A percentile compares a stretch with the other conserved stretches of the same genome.
Conservation (phyloP, 257 asterid species). For the Forsythia suspensa region DNA sequence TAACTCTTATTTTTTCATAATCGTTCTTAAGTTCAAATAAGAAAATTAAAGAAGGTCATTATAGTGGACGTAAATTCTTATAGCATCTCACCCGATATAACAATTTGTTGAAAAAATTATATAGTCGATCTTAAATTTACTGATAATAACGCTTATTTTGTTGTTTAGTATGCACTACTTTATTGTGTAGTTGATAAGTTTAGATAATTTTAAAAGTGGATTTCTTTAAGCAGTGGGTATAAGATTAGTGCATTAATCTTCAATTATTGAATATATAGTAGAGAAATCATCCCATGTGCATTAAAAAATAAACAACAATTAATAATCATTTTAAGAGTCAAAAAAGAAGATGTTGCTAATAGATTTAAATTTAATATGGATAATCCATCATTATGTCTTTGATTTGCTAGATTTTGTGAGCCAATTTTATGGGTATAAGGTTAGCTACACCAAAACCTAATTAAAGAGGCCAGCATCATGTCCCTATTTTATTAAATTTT, state of each 20-base stretch:
- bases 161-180: too few relatives aligned
- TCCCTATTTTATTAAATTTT: background rate
- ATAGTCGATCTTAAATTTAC: too few relatives aligned
- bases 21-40: too few relatives aligned
- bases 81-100: too few relatives aligned
- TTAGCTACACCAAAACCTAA: background rate
- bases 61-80: too few relatives aligned
- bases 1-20: too few relatives aligned
- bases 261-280: background rate
- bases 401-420: constrained; percentile 10
- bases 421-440: background rate
- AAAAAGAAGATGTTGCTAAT: constrained; percentile 25
- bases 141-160: too few relatives aligned
- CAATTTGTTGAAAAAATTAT: too few relatives aligned
- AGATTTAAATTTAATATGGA: constrained; percentile 26
- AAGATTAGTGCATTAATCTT: background rate
- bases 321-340: constrained; percentile 21
- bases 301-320: background rate
- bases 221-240: too few relatives aligned
- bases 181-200: too few relatives aligned
- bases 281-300: background rate
- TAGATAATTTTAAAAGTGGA: too few relatives aligned
- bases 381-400: constrained; percentile 26
- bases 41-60: too few relatives aligned
- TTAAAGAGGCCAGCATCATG: background rate